Conservation (phyloP, 2,329 filamentous ascomycete species). For the Penicillium sp. region DNA sequence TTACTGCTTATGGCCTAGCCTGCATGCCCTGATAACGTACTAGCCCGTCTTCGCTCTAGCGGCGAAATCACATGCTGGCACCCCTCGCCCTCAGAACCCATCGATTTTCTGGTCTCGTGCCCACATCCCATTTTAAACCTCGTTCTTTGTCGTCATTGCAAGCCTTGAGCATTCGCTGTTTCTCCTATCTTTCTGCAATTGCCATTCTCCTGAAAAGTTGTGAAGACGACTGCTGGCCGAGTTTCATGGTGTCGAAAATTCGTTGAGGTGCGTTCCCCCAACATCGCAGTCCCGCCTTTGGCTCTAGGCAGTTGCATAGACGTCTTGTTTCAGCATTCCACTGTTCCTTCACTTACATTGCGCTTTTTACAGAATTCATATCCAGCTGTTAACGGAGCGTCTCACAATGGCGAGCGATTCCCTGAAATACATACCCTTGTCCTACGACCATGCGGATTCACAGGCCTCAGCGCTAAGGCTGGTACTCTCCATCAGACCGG, state of each 20-base stretch:
- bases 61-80: conserved; percentile 10
- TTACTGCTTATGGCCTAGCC: neutral
- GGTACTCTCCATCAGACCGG: conserved; percentile 72
- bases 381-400: neutral
- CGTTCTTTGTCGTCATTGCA: neutral
- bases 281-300: conserved; percentile 3
- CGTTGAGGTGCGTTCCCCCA: neutral
- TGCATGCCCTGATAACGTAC: neutral
- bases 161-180: neutral
- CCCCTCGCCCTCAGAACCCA: neutral
- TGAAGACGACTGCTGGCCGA: conserved; percentile 10
- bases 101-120: conserved; percentile 27
- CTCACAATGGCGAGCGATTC: conserved; percentile 16
- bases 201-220: neutral
- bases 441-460: conserved; percentile 73
- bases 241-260: conserved; percentile 1
- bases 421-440: conserved; percentile 62
- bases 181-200: conserved; percentile 15
- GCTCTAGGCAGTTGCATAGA: neutral
- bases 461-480: conserved; percentile 75
- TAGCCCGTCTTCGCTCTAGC: neutral
- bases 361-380: neutral
- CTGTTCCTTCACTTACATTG: neutral
- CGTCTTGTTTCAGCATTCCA: neutral
- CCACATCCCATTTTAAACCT: conserved; percentile 21